Evolutionary conservation across 2,329 filamentous ascomycete genomes (phyloP), one percentile per base, ranked within the genome.

Genomic region (Aspergillus viridinutans): DNA sequence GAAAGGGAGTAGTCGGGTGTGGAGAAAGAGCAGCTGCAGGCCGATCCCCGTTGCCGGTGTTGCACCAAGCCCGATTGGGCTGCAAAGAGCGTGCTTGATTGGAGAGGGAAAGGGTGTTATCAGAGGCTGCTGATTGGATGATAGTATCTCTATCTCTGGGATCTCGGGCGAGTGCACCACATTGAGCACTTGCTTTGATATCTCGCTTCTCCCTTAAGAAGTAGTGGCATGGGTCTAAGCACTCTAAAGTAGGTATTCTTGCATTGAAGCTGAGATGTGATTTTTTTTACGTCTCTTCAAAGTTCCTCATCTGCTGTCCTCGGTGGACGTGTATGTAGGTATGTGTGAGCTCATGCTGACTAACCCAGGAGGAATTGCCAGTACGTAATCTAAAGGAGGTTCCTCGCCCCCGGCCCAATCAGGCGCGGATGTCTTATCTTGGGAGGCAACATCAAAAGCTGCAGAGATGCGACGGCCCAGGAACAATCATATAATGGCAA

Each of bases 321-420:
- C 14, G 14, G 32, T 38, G 26, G 32, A 35, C 6, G 12, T 3
- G 14, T 17, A 43, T 10, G 10, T 43, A 45, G 20, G 40, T 45
- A 7, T 2, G 21, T 2, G 6, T n/a, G 40, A 23, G 4, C 8
- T n/a, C n/a, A 20, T 21, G 40, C 20, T 43, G 40, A 43, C 40
- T 43, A 43, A 43, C 40, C n/a, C 7, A 43, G 10, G 40, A 43
- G 40, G 10, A 43, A 47, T 47, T 58, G 54, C 49, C 61, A 62
- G 66, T 72, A 72, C 70, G 70, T 73, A 73, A 73, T 72, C 61
- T 56, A 52, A 65, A 59, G 60, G 58, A 50, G 55, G 45, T 55
- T 57, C 58, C 60, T 58, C 58, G 54, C 55, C 50, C 58, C 58
- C 38, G 54, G 49, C 40, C 71, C 71, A 74, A 73, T 73, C 67